A percentile compares a stretch with the other conserved stretches of the same genome.
These are phyloP conservation scores for Aspergillus wentii DNA, from an alignment of 495 filamentous ascomycete species.

Conservation along the genomic window DNA sequence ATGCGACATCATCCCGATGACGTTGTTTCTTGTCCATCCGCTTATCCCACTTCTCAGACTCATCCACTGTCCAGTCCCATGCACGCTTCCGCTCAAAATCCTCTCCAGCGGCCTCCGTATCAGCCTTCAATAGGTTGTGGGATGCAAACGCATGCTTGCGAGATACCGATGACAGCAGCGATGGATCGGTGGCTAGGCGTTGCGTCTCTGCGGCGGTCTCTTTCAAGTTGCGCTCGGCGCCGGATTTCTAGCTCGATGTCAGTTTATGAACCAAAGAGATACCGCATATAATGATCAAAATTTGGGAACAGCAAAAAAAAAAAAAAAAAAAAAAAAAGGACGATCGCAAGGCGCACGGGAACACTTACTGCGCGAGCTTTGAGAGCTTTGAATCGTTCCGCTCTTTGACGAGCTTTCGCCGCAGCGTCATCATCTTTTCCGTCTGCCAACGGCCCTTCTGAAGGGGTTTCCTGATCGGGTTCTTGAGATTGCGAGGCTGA, in stretches of 20 bases:
- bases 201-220: slow-evolving; percentile 80
- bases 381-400: slow-evolving; percentile 70
- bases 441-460: slow-evolving; percentile 1
- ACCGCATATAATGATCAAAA: background rate
- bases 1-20: slow-evolving; percentile 80
- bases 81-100: slow-evolving; percentile 97
- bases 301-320: background rate
- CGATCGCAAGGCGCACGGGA: no score
- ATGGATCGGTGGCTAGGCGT: slow-evolving; percentile 70
- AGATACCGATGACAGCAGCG: slow-evolving; percentile 62
- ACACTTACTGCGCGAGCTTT: slow-evolving; percentile 65
- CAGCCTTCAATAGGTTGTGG: slow-evolving; percentile 90
- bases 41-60: slow-evolving; percentile 89
- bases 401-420: slow-evolving; percentile 28
- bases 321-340: background rate
- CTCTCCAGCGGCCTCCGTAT: slow-evolving; percentile 75
- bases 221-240: slow-evolving; percentile 71
- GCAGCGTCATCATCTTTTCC: slow-evolving; percentile 24
- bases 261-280: slow-evolving; percentile 6
- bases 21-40: slow-evolving; percentile 79
- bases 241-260: slow-evolving; percentile 52
- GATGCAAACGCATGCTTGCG: slow-evolving; percentile 81
- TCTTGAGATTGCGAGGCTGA: slow-evolving; percentile 4
- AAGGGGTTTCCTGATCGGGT: slow-evolving; percentile 2
- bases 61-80: slow-evolving; percentile 97